Evolutionary conservation across 2,329 filamentous ascomycete species (phyloP).

Genomic region (Alternaria sp.): DNA sequence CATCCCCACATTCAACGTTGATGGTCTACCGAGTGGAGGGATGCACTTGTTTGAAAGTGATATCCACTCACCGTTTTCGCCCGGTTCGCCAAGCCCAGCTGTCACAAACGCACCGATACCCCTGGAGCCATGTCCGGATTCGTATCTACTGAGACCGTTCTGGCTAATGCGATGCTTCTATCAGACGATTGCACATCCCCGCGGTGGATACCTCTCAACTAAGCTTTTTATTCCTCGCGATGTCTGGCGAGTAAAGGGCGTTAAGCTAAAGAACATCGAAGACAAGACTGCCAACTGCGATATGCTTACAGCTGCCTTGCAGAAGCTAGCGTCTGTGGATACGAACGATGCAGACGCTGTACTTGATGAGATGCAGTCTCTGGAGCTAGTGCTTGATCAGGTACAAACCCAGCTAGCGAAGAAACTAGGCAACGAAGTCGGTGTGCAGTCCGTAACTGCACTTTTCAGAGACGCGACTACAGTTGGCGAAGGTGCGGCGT

Average conservation of each 20-base stretch:
- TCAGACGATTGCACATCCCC: constrained; percentile 88
- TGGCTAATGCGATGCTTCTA: constrained; percentile 97
- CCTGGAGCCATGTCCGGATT: constrained; percentile 90
- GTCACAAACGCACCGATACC: constrained; percentile 74
- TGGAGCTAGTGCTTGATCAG: constrained; percentile 87
- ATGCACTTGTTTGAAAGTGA: constrained; percentile 85
- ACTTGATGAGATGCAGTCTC: constrained; percentile 89
- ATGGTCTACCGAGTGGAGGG: constrained; percentile 69
- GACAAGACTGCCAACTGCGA: constrained; percentile 96
- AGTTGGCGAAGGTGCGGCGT: constrained; percentile 40
- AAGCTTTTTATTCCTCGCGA: constrained; percentile 92
- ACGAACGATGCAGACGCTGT: constrained; percentile 91
- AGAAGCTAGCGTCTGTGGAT: constrained; percentile 84
- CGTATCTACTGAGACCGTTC: constrained; percentile 89
- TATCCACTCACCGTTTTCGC: constrained; percentile 72
- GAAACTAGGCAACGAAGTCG: constrained; percentile 93
- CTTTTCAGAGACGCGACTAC: constrained; percentile 76
- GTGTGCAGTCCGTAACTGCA: constrained; percentile 75
- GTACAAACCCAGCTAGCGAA: constrained; percentile 79
- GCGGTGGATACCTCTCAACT: constrained; percentile 89
- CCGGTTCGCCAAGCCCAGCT: constrained; percentile 72
- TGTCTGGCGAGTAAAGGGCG: constrained; percentile 91
- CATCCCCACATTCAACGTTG: constrained; percentile 67
- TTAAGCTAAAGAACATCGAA: constrained; percentile 89
- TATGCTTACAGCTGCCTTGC: constrained; percentile 84